Percentiles rank a stretch among this genome's conserved stretches.
Conservation (phyloP, 2,329 filamentous ascomycete genomes). For the Zarea fungicola region DNA sequence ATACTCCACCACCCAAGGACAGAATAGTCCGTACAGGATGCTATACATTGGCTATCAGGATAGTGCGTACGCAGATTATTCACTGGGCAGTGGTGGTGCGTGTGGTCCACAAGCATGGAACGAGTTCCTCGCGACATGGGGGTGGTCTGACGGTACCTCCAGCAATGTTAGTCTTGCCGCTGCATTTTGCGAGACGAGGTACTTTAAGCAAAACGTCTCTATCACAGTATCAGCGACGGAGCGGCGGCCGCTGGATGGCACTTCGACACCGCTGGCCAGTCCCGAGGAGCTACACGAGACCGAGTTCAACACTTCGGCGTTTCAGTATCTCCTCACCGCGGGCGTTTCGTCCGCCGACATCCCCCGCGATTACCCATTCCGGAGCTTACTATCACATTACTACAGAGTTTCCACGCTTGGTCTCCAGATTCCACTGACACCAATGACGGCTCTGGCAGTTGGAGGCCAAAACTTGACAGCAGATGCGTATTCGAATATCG, state of each 20-base stretch:
- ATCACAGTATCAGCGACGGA: background rate
- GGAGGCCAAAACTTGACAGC: constrained; percentile 14
- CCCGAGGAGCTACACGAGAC: constrained; percentile 15
- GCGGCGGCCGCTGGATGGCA: background rate
- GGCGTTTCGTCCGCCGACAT: constrained; percentile 18
- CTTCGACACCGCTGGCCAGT: background rate
- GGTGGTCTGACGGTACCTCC: background rate
- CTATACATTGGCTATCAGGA: constrained; percentile 40
- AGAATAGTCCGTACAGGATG: constrained; percentile 18
- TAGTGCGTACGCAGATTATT: constrained; percentile 25
- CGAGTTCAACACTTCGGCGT: constrained; percentile 30
- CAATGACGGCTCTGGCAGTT: constrained; percentile 31
- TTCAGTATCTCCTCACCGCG: constrained; percentile 28
- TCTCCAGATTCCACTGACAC: constrained; percentile 15
- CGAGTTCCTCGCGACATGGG: constrained; percentile 32
- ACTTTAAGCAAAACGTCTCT: constrained; percentile 36
- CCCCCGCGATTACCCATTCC: constrained; percentile 21
- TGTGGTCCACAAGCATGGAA: constrained; percentile 31
- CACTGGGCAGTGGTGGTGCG: constrained; percentile 24
- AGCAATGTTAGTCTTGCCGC: background rate
- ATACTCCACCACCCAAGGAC: background rate
- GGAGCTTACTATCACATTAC: constrained; percentile 22
- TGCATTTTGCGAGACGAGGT: constrained; percentile 38
- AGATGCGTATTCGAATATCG: constrained; percentile 10
- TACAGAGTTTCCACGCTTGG: background rate